Base-by-base conservation (phyloP, 1,284 basidiomycete species). In the Fereydounia khargensis region DNA sequence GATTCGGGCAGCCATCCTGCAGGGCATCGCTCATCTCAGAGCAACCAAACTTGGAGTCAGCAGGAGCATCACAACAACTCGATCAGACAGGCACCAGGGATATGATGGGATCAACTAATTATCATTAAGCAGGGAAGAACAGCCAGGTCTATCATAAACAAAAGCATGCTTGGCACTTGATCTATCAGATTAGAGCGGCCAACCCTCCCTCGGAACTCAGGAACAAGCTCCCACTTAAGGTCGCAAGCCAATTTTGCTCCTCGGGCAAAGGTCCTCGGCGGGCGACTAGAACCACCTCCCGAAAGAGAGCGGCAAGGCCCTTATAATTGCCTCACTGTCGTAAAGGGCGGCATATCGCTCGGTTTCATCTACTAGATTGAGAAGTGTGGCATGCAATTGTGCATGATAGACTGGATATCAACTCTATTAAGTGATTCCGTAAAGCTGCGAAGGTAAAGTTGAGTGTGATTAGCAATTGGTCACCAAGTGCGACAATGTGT, bases 381-480 rank as follows among this genome's bases (percentile, higher is more conserved):
- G 64, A 64, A 64, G 58, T 65, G 66, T 69, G 66, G 63, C 66
- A 66, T 66, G 63, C 63, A 60, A 64, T 69, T 64, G 63, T 64
- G 66, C 64, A 66, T 65, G 64, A 65, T 59, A 69, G 66, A 27
- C 51, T 64, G 66, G 66, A 64, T 48, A 69, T 69, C 66, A 55
- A 69, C 66, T 69, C 65, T 69, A 69, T 69, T 69, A 69, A 69
- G 66, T 69, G 66, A 69, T 69, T 69, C 66, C 64, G 66, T 69
- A 66, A 69, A 69, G 66, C 62, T 65, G 62, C 23, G 30, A 21
- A 18, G 27, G n/a, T 23, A 32, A 36, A 27, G 24, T 3, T 27
- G 25, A 35, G 22, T n/a, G 24, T 8, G 24, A n/a, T 18, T 19
- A 19, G 10, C 21, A 21, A 21, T n/a, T n/a, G n/a, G n/a, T n/a